Conservation (phyloP, 164 flowering plant species). For the Aristolochia contorta region DNA sequence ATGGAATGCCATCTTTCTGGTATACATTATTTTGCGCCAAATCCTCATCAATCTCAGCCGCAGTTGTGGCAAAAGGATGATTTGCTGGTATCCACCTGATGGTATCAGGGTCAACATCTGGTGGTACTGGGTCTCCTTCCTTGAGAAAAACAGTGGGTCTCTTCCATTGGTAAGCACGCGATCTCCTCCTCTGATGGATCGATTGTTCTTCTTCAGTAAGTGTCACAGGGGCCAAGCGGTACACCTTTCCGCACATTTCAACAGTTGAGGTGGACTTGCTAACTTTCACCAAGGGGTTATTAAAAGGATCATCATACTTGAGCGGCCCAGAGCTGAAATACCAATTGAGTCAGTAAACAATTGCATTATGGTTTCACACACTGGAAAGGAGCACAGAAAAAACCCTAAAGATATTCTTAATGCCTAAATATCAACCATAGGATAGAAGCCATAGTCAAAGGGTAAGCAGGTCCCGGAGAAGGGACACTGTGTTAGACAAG, state of each 20-base stretch:
- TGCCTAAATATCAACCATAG: too few species aligned
- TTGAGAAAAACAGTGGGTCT: constrained; percentile 82
- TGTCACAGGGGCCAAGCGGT: constrained; percentile 83
- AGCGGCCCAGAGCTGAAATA: constrained; percentile 62
- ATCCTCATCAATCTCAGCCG: constrained; percentile 78
- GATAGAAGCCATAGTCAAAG: too few species aligned
- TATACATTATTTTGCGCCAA: constrained; percentile 85
- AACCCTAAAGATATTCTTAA: too few species aligned
- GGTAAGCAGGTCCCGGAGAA: not conserved
- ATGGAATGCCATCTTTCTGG: constrained; percentile 92
- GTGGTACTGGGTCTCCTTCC: constrained; percentile 89
- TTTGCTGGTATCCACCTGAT: constrained; percentile 98
- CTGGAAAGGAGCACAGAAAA: too few species aligned
- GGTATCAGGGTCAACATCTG: constrained; percentile 94
- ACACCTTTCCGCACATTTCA: constrained; percentile 93
- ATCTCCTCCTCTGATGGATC: constrained; percentile 83
- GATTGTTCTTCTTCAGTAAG: constrained; percentile 70
- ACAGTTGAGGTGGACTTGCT: constrained; percentile 61
- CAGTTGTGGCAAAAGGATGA: constrained; percentile 96
- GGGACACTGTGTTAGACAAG: not conserved
- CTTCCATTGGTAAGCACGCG: constrained; percentile 98
- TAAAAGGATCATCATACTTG: constrained; percentile 92
- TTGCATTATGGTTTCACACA: not conserved
- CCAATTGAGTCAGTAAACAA: not conserved
- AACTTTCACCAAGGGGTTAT: constrained; percentile 82